Conservation (phyloP, 2,329 filamentous ascomycete genomes). For the Apiospora saccharicola region DNA sequence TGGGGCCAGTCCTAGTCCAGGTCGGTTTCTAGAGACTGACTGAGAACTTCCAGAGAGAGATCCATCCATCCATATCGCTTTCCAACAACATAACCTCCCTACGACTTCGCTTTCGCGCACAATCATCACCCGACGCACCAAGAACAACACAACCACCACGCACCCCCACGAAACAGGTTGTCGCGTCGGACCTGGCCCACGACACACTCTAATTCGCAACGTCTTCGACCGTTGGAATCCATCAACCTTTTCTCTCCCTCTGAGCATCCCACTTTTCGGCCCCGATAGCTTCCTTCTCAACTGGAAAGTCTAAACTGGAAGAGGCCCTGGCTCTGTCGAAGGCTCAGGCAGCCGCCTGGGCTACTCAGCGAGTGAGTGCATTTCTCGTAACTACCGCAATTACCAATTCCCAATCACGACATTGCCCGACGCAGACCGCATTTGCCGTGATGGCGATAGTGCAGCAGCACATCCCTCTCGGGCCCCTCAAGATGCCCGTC, state of each 20-base stretch:
- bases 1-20: constrained; percentile 9
- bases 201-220: constrained; percentile 12
- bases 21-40: constrained; percentile 9
- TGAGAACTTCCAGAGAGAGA: constrained; percentile 21
- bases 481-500: neutral
- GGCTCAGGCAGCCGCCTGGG: constrained; percentile 44
- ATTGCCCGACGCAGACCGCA: neutral
- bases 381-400: constrained; percentile 24
- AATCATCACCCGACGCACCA: constrained; percentile 10
- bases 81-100: constrained; percentile 21
- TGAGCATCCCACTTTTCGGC: constrained; percentile 31
- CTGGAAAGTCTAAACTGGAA: constrained; percentile 29
- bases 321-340: constrained; percentile 40
- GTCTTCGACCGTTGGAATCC: constrained; percentile 5
- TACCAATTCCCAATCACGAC: neutral
- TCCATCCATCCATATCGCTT: constrained; percentile 22
- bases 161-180: constrained; percentile 9
- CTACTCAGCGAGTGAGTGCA: constrained; percentile 39
- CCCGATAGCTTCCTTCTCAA: constrained; percentile 24
- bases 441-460: neutral
- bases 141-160: neutral
- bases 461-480: neutral
- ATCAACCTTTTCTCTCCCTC: constrained; percentile 29
- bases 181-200: constrained; percentile 19
- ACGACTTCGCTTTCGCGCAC: constrained; percentile 20